phyloP scores from a whole-genome alignment of 2,329 filamentous ascomycete species.

The Colletotrichum tanaceti region DNA sequence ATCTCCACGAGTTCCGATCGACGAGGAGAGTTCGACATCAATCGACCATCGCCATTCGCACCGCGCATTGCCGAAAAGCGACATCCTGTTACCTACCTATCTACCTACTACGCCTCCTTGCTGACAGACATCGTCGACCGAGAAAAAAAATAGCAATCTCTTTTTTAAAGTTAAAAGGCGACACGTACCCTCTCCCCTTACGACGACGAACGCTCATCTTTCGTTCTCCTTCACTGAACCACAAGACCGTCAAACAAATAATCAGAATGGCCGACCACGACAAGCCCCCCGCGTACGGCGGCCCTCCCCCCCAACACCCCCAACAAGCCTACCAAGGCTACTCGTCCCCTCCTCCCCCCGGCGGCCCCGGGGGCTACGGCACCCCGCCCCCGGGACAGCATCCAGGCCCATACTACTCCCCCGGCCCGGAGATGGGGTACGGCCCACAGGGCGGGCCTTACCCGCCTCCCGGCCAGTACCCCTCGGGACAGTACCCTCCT shows the following conservation, averaged over 20 bases:
- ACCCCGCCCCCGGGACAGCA: slow-evolving; percentile 44
- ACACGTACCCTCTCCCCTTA: neutral
- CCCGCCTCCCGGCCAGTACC: slow-evolving; percentile 49
- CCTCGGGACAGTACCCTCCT: slow-evolving; percentile 46
- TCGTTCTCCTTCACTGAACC: neutral
- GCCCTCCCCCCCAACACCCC: slow-evolving; percentile 51
- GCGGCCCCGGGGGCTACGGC: slow-evolving; percentile 43
- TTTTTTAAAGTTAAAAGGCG: no score
- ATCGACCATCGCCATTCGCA: neutral
- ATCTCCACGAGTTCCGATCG: neutral
- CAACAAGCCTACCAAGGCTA: slow-evolving; percentile 60
- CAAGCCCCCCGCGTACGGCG: slow-evolving; percentile 62
- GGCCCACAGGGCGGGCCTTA: slow-evolving; percentile 49
- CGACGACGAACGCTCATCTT: neutral
- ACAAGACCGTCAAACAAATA: slow-evolving; percentile 10
- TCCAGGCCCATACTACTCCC: slow-evolving; percentile 51
- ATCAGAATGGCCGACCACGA: slow-evolving; percentile 58
- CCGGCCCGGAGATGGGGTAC: slow-evolving; percentile 58
- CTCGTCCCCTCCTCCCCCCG: slow-evolving; percentile 48
- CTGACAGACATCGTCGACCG: neutral
- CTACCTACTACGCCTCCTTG: no score
- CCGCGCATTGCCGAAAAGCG: neutral
- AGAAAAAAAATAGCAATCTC: slow-evolving; percentile 1
- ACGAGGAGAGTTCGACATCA: neutral
- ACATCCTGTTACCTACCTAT: neutral